A percentile compares a stretch with the other conserved stretches of the same genome.
Evolutionary conservation across 495 filamentous ascomycete genomes (phyloP).

Genomic region (Chaetomium fimeti): DNA sequence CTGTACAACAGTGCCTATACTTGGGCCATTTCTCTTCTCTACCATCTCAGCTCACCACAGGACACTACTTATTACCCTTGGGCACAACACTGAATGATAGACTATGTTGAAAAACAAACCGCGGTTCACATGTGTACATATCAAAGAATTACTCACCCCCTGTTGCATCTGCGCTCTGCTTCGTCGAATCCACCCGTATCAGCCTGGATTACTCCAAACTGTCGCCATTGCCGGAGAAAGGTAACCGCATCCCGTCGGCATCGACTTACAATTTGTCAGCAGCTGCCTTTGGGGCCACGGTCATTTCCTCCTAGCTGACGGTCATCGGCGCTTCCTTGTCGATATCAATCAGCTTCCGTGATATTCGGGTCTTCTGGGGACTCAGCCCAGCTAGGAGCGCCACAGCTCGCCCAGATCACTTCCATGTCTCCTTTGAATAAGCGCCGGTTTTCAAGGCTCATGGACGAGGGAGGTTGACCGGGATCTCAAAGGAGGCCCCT

Average conservation of each 20-base stretch:
- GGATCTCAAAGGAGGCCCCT: too few species aligned
- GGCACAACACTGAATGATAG: neutral
- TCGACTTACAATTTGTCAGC: neutral
- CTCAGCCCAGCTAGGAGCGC: too few species aligned
- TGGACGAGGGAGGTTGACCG: too few species aligned
- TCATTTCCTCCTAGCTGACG: too few species aligned
- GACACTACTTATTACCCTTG: neutral
- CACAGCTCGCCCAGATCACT: too few species aligned
- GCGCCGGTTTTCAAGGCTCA: too few species aligned
- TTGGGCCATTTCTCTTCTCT: slow-evolving; percentile 15
- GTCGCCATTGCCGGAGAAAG: neutral
- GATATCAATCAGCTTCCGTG: too few species aligned
- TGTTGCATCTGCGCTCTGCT: too few species aligned
- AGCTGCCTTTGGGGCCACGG: neutral
- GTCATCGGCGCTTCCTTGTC: neutral
- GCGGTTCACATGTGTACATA: neutral
- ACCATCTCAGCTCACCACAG: neutral
- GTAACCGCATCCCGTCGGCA: neutral
- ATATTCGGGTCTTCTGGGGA: too few species aligned
- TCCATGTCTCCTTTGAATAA: too few species aligned
- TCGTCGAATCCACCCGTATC: too few species aligned
- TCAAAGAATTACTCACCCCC: neutral
- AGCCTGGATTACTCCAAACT: neutral
- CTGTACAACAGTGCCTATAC: slow-evolving; percentile 4
- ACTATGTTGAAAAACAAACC: neutral